These are phyloP conservation scores for Oryza glaberrima DNA, from an alignment of 176 grass and related monocot genomes.

Conservation along the genomic window DNA sequence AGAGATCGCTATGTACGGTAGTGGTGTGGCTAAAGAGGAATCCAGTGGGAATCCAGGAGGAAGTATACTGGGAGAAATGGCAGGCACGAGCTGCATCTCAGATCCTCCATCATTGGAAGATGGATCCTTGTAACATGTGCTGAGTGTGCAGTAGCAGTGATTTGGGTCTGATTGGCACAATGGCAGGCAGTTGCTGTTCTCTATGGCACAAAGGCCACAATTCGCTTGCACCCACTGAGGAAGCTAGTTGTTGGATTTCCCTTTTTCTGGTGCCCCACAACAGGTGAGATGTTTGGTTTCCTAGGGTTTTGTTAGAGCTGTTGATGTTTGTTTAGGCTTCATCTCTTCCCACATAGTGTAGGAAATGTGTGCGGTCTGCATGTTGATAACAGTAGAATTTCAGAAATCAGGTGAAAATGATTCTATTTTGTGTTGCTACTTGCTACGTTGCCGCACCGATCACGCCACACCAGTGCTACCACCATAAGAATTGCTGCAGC, in stretches of 20 bases:
- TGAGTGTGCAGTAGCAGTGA: slow-evolving; percentile 47
- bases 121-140: slow-evolving; percentile 57
- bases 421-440: slow-evolving; percentile 9
- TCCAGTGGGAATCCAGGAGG: slow-evolving; percentile 54
- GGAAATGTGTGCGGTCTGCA: not conserved
- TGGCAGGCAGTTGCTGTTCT: slow-evolving; percentile 44
- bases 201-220: slow-evolving; percentile 45
- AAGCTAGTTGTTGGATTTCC: slow-evolving; percentile 50
- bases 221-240: slow-evolving; percentile 48
- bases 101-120: slow-evolving; percentile 50
- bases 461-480: slow-evolving; percentile 18
- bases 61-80: slow-evolving; percentile 45
- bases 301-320: slow-evolving; percentile 25
- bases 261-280: slow-evolving; percentile 33
- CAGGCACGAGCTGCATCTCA: slow-evolving; percentile 41
- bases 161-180: slow-evolving; percentile 49
- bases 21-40: slow-evolving; percentile 46
- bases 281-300: slow-evolving; percentile 36
- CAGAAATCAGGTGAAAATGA: slow-evolving; percentile 19
- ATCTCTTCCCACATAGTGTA: slow-evolving; percentile 5
- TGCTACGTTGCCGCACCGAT: slow-evolving; percentile 34
- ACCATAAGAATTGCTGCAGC: slow-evolving; percentile 31
- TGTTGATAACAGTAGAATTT: slow-evolving; percentile 20
- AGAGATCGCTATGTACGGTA: slow-evolving; percentile 47
- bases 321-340: slow-evolving; percentile 14